These are phyloP conservation scores for Ophiostoma sp. DNA, from an alignment of 2,329 filamentous ascomycete species.

Conservation along the genomic window DNA sequence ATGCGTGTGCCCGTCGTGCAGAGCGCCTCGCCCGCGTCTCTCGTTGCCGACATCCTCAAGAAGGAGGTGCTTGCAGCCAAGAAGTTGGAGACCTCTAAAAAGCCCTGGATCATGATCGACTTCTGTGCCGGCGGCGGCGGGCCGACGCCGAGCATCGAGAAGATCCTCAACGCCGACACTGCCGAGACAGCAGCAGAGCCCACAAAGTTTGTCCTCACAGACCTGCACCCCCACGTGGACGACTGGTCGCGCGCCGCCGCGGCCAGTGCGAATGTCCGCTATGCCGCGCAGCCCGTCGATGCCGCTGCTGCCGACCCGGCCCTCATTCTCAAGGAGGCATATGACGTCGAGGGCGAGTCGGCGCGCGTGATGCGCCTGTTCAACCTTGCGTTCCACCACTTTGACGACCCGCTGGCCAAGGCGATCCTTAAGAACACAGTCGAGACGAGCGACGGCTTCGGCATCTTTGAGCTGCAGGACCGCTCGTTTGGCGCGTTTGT, in stretches of 20 bases:
- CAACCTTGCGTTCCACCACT: slow-evolving; percentile 73
- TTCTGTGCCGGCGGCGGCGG: slow-evolving; percentile 72
- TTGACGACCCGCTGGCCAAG: slow-evolving; percentile 57
- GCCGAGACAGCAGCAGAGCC: background rate
- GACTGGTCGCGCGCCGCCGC: slow-evolving; percentile 53
- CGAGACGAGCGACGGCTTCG: slow-evolving; percentile 60
- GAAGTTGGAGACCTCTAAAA: slow-evolving; percentile 24
- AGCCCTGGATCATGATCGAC: slow-evolving; percentile 61
- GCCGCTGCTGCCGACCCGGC: slow-evolving; percentile 55
- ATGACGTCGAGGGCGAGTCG: background rate
- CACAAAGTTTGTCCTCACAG: slow-evolving; percentile 57
- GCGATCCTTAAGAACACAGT: slow-evolving; percentile 60
- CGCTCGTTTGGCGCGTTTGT: slow-evolving; percentile 52
- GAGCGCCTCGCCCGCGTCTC: slow-evolving; percentile 50
- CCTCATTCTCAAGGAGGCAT: slow-evolving; percentile 36
- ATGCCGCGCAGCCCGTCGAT: slow-evolving; percentile 57
- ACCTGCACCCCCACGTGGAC: slow-evolving; percentile 58
- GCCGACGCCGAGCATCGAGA: slow-evolving; percentile 61
- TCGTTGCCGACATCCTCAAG: slow-evolving; percentile 54
- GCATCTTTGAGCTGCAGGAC: slow-evolving; percentile 70
- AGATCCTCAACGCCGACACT: slow-evolving; percentile 46
- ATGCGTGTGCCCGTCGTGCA: slow-evolving; percentile 55
- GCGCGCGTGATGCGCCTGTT: slow-evolving; percentile 58
- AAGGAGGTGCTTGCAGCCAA: slow-evolving; percentile 25
- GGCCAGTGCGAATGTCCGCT: slow-evolving; percentile 53